Percentiles rank a stretch among this genome's conserved stretches.
These are phyloP conservation scores for Aspergillus proliferans DNA, from an alignment of 2,329 filamentous ascomycete genomes.

Conservation along the genomic window DNA sequence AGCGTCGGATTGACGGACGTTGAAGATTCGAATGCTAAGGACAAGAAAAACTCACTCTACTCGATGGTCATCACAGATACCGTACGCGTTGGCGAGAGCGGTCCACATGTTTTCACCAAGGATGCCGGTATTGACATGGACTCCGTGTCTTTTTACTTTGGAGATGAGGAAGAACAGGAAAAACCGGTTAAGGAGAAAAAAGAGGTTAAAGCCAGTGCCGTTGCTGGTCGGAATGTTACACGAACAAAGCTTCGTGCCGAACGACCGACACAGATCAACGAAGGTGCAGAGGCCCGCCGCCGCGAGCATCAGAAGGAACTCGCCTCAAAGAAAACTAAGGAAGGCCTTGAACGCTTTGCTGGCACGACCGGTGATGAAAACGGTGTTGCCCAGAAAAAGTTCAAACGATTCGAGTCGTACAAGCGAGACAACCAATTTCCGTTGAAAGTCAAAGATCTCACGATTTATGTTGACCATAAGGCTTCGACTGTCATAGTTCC, in stretches of 20 bases:
- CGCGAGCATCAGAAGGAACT: constrained; percentile 89
- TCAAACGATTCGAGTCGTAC: constrained; percentile 98
- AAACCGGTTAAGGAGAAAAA: constrained; percentile 79
- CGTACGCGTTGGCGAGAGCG: constrained; percentile 67
- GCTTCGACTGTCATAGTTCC: constrained; percentile 85
- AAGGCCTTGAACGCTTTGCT: constrained; percentile 77
- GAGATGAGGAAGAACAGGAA: constrained; percentile 79
- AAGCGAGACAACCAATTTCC: constrained; percentile 96
- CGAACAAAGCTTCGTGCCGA: constrained; percentile 89
- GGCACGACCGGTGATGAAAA: constrained; percentile 80
- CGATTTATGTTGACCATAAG: constrained; percentile 86
- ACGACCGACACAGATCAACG: constrained; percentile 77
- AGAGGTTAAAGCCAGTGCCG: constrained; percentile 72
- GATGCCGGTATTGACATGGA: constrained; percentile 88
- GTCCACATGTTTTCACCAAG: constrained; percentile 79
- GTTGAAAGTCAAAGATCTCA: constrained; percentile 70
- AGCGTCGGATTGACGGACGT: constrained; percentile 87
- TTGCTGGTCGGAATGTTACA: constrained; percentile 91
- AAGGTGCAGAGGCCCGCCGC: constrained; percentile 80
- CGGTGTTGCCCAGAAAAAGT: constrained; percentile 91
- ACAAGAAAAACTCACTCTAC: constrained; percentile 84
- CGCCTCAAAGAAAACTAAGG: constrained; percentile 78
- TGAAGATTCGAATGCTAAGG: constrained; percentile 77
- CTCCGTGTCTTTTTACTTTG: constrained; percentile 97
- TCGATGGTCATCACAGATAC: constrained; percentile 90